Evolutionary conservation across 768 basidiomycete species (phyloP), one percentile per base, ranked within the genome.

Genomic region (Pleurotus salmoneostramineus): DNA sequence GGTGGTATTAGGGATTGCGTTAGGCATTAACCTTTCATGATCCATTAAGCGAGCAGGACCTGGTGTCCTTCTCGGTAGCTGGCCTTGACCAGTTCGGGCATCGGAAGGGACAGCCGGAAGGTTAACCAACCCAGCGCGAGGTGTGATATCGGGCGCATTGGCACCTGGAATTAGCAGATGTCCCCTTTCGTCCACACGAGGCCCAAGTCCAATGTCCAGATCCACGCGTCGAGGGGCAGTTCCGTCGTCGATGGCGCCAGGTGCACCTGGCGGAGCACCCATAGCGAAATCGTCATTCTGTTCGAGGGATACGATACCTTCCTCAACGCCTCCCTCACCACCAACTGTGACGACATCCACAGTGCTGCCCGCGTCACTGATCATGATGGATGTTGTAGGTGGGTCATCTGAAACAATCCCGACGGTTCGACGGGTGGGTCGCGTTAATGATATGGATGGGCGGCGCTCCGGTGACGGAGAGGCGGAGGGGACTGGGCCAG

Each of bases 221-320:
- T 60, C 62, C 45, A 69, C 58, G 15, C 58, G 59, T 21, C 70
- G 65, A 1, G 68, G 66, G 3, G 67, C 71, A 5, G 64, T 58
- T 46, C 63, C 68, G 33, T 68, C 72, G 12, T 59, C 64, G 66
- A 69, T 50, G 0, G 91, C 92, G 50, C 92, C 92, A 0, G 92
- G 92, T 0, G 93, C 91, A 40, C 91, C 91, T 6, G 93, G 93
- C 1, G 92, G 92, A 0, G 92, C 92, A 48, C 92, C 92, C 87
- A 93, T 91, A 4, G 88, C 89, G 62, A 93, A 90, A 68, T 91
- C 90, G 63, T 94, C 92, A 60, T 92, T 92, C n/a, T 83, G 80
- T 42, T 91, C 89, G 43, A 92, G 71, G 3, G 83, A 83, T 5
- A 90, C 89, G 42, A 92, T 84, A 1, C 87, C 90, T 59, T 88